Percentiles rank a stretch among this genome's conserved stretches.
phyloP scores from a whole-genome alignment of 1,284 basidiomycete species.

The Cutaneotrichosporon daszewskae region DNA sequence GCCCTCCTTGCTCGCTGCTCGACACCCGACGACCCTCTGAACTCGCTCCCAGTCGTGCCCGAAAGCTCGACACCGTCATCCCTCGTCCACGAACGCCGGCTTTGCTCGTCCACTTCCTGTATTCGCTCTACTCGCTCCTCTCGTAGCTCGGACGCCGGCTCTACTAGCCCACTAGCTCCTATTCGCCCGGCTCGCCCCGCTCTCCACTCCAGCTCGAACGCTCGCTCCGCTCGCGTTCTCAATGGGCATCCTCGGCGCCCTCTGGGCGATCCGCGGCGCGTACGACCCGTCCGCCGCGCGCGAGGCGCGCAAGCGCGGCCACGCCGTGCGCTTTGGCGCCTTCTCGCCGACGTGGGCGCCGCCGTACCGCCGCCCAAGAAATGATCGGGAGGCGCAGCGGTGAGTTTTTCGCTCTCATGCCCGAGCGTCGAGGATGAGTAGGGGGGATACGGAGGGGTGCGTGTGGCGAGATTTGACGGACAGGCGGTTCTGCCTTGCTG shows the following conservation, averaged over 20 bases:
- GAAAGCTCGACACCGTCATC: no score
- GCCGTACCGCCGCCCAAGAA: constrained; percentile 29
- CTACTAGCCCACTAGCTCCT: no score
- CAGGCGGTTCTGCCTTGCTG: constrained; percentile 4
- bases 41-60: no score
- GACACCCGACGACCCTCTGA: no score
- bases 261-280: constrained; percentile 28
- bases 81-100: no score
- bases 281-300: constrained; percentile 30
- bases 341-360: constrained; percentile 40
- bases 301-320: constrained; percentile 17
- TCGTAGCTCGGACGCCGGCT: no score
- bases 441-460: constrained; percentile 1
- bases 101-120: no score
- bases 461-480: neutral
- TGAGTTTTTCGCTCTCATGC: constrained; percentile 23
- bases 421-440: neutral
- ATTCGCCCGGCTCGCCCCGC: no score
- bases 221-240: no score
- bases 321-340: constrained; percentile 33
- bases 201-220: no score
- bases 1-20: no score
- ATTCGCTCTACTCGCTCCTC: no score
- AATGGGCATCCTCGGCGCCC: constrained; percentile 5
- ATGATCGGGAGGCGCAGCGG: constrained; percentile 43